These are phyloP conservation scores for Fonsecaea erecta DNA, from an alignment of 2,329 filamentous ascomycete genomes.

Conservation along the genomic window DNA sequence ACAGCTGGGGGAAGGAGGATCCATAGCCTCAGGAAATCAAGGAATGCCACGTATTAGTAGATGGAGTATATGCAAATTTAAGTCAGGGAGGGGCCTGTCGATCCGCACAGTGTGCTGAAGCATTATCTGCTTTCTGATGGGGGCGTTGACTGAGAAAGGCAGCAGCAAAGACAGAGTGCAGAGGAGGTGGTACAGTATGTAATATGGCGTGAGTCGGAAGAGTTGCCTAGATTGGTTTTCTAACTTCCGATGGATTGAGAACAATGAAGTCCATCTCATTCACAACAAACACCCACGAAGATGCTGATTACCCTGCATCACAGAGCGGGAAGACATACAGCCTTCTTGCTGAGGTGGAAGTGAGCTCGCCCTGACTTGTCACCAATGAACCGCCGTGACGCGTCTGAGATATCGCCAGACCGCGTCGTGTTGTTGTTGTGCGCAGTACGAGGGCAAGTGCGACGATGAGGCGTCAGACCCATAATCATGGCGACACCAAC, in stretches of 20 bases:
- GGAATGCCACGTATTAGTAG: too few species aligned
- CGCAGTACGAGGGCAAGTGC: neutral
- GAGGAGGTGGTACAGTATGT: too few species aligned
- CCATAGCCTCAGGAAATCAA: too few species aligned
- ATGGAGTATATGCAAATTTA: too few species aligned
- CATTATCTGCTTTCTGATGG: too few species aligned
- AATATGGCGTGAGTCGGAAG: neutral
- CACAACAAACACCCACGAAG: neutral
- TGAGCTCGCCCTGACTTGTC: neutral
- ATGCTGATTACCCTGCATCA: neutral
- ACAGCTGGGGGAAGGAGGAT: too few species aligned
- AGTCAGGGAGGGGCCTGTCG: too few species aligned
- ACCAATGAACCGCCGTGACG: neutral
- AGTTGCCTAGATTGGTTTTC: neutral
- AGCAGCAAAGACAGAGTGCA: too few species aligned
- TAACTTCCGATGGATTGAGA: neutral
- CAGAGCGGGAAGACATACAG: neutral
- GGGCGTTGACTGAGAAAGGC: too few species aligned
- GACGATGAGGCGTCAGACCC: neutral
- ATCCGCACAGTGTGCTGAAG: too few species aligned
- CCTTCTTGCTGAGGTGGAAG: neutral
- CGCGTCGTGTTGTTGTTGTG: neutral
- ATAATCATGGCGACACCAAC: conserved; percentile 51
- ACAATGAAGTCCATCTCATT: neutral
- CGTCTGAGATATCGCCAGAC: neutral